Evolutionary conservation across 108 stramenopile genomes (phyloP).

Genomic region (Fragilaria radians): DNA sequence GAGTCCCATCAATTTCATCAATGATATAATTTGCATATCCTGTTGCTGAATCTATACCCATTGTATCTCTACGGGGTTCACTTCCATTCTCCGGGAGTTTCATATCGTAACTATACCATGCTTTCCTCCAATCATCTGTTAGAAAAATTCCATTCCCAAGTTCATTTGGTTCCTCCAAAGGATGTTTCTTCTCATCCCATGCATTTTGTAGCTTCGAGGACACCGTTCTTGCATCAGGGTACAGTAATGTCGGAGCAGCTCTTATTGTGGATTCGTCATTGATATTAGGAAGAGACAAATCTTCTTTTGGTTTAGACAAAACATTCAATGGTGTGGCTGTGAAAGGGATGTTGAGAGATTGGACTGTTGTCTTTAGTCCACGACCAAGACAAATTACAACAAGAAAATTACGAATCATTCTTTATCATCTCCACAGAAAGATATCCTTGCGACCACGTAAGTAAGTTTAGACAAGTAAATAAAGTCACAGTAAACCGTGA

Average conservation of each 20-base stretch:
- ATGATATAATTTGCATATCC: constrained; percentile 44
- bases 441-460: too few relatives aligned
- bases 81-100: constrained; percentile 1
- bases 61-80: constrained; percentile 16
- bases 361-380: too few relatives aligned
- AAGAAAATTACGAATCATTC: too few relatives aligned
- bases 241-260: constrained; percentile 6
- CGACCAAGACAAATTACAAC: too few relatives aligned
- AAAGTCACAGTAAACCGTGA: too few relatives aligned
- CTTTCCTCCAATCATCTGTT: constrained; percentile 38
- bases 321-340: too few relatives aligned
- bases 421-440: too few relatives aligned
- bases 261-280: neutral
- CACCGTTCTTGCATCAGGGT: constrained; percentile 12
- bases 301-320: too few relatives aligned
- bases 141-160: constrained; percentile 36
- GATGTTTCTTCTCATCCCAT: constrained; percentile 22
- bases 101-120: constrained; percentile 37
- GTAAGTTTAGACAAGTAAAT: too few relatives aligned
- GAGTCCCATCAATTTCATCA: constrained; percentile 33
- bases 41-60: constrained; percentile 34
- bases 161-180: constrained; percentile 27
- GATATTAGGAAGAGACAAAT: too few relatives aligned
- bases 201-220: constrained; percentile 14
- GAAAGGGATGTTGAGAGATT: too few relatives aligned